Percentiles rank a stretch among this genome's conserved stretches.
Conservation (phyloP, 768 basidiomycete genomes). For the Collybiopsis luxurians region DNA sequence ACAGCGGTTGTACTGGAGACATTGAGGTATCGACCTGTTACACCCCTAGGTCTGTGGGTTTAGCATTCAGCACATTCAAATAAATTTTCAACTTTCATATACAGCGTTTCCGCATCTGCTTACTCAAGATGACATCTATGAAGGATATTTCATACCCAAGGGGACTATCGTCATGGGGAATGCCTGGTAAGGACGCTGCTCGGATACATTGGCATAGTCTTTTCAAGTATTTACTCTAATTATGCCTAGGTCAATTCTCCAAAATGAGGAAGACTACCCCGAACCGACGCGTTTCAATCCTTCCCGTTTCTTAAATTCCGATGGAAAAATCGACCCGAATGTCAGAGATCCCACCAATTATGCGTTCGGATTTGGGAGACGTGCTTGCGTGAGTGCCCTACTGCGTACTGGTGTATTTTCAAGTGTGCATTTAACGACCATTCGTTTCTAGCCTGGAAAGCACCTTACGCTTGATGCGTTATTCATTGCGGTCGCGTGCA, state of each 20-base stretch:
- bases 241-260: background rate
- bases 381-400: background rate
- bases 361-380: background rate
- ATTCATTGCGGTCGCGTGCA: constrained; percentile 6
- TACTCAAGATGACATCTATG: too few species aligned
- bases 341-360: background rate
- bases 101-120: too few species aligned
- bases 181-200: too few species aligned
- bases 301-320: background rate
- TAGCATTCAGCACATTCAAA: background rate
- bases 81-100: too few species aligned
- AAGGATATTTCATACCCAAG: too few species aligned
- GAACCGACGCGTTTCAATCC: background rate
- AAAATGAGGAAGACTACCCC: background rate
- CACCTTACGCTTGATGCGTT: constrained; percentile 8
- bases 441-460: background rate
- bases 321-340: background rate
- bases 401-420: too few species aligned
- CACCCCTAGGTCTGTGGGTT: constrained; percentile 18
- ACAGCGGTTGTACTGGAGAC: constrained; percentile 27
- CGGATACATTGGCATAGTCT: too few species aligned
- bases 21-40: constrained; percentile 23
- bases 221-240: too few species aligned
- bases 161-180: too few species aligned
- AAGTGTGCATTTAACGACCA: too few species aligned